Conservation (phyloP, 2,329 filamentous ascomycete species). For the Diplodia mutila region DNA sequence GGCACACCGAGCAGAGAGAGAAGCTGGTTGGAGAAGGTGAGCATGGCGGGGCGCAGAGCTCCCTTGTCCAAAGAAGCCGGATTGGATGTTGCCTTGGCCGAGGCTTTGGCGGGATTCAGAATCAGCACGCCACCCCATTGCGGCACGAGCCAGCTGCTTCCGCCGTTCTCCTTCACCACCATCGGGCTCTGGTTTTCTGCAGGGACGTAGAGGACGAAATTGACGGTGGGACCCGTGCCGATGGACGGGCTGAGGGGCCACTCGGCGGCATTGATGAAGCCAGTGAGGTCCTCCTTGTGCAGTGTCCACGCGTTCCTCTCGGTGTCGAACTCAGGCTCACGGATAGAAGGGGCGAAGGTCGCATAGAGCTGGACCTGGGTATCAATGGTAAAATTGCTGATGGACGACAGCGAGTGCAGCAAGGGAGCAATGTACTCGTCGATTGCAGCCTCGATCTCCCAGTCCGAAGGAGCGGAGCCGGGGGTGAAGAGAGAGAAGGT, state of each 20-base stretch:
- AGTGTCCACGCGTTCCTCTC: conserved; percentile 66
- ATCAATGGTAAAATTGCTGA: conserved; percentile 95
- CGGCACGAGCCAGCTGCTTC: conserved; percentile 87
- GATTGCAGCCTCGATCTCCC: conserved; percentile 86
- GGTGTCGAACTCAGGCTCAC: conserved; percentile 59
- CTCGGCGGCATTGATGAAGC: conserved; percentile 96
- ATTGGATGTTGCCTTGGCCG: conserved; percentile 35
- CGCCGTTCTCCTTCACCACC: conserved; percentile 60
- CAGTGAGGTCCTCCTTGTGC: conserved; percentile 83
- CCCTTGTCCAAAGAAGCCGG: conserved; percentile 62
- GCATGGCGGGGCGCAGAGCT: conserved; percentile 75
- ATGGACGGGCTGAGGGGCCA: conserved; percentile 97
- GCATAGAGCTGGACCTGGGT: conserved; percentile 96
- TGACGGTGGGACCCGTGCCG: conserved; percentile 88
- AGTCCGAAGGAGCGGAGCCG: conserved; percentile 75
- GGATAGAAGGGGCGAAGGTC: conserved; percentile 64
- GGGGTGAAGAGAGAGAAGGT: conserved; percentile 95
- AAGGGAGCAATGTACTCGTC: conserved; percentile 81
- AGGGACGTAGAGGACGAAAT: conserved; percentile 91
- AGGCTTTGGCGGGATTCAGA: conserved; percentile 57
- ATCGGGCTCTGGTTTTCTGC: conserved; percentile 67
- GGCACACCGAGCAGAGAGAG: conserved; percentile 86
- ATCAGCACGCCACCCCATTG: conserved; percentile 88
- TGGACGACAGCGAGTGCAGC: conserved; percentile 74
- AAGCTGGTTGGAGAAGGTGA: conserved; percentile 89